Evolutionary conservation across 1,139 yeast species (phyloP), one percentile per base, ranked within the genome.

Genomic region (Hemisphaericaspora subhashii): DNA sequence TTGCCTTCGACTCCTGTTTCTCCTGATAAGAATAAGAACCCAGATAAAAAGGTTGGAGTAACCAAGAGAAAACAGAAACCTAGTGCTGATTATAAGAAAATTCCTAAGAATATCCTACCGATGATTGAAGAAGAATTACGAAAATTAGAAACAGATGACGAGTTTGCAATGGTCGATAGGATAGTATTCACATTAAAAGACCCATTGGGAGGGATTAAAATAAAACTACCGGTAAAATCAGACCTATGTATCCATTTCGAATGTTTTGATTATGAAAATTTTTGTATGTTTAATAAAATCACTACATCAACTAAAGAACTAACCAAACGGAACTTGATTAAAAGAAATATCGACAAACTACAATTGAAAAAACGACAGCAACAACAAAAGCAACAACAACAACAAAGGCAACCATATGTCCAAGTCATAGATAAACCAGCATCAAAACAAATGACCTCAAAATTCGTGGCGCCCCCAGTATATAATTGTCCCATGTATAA

Each of bases 261-360:
- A 51, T 71, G 77, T 50, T 72, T 72, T 53, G 77, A 72, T 45
- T 69, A 64, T 44, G 70, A 68, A 11, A 66, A 58, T 38, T 72
- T 72, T 43, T 72, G 77, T 50, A 41, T 58, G 10, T 68, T 67
- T 46, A 64, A 68, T 47, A 62, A 58, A 31, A 58, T 72, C 3
- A 64, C 72, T 4, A 41, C 47, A 4, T 68, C 68, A 0, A 57
- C 65, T 8, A 53, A 50, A 40, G 50, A 48, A 13, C 46, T 60
- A 4, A 51, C 68, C 5, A 52, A 57, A 30, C 62, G 60, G 37
- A 66, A 60, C 21, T 55, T 62, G 46, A 52, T 60, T 12, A 44
- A 50, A 33, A 57, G 57, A 37, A 59, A 61, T 35, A 49, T 46
- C 20, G 59, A 57, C 27, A 57, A 57, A 32, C 45, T 55, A 31